Evolutionary conservation across 345 rosid genomes (phyloP).

Genomic region (Adansonia digitata): DNA sequence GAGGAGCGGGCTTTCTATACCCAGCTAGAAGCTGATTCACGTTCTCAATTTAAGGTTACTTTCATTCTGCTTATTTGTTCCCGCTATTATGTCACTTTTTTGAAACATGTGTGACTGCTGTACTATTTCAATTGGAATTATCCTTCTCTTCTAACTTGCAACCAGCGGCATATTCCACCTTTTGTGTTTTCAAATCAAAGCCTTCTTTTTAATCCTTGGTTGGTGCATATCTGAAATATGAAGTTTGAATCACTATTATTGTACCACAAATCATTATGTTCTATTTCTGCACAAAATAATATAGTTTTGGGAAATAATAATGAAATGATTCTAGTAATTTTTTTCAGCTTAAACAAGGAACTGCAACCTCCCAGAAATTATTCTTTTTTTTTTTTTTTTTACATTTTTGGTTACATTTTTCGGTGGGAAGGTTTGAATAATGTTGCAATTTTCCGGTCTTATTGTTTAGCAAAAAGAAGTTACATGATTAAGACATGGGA

Average conservation of each 20-base stretch:
- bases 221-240: background rate
- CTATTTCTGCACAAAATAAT: background rate
- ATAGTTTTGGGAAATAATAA: background rate
- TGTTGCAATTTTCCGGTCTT: background rate
- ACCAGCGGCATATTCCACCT: background rate
- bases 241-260: background rate
- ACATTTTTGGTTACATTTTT: background rate
- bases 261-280: background rate
- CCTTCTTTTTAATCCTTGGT: background rate
- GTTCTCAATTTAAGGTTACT: slow-evolving; percentile 73
- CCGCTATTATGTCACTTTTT: background rate
- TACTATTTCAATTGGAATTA: background rate
- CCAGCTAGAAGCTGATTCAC: slow-evolving; percentile 77
- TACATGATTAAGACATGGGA: background rate
- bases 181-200: background rate
- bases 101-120: background rate
- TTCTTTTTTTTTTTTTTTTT: background rate
- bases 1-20: slow-evolving; percentile 86
- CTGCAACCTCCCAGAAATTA: background rate
- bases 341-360: background rate
- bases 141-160: slow-evolving; percentile 8
- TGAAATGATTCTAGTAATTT: background rate
- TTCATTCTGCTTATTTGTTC: slow-evolving; percentile 15
- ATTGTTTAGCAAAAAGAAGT: background rate
- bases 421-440: slow-evolving; percentile 4